Base-by-base conservation (phyloP, 2,329 filamentous ascomycete species). In the Berkeleyomyces rouxiae region DNA sequence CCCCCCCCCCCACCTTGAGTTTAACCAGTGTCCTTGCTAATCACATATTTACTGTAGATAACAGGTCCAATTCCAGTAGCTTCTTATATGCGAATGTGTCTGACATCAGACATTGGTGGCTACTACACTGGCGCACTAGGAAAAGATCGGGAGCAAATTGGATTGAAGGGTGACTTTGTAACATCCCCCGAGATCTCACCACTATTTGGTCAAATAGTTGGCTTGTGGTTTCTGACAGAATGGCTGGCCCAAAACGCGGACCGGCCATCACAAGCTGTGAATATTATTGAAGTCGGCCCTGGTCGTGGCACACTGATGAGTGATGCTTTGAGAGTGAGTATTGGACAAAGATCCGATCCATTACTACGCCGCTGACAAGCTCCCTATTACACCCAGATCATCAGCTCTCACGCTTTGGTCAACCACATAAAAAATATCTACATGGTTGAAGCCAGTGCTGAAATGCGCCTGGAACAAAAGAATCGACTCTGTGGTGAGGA, bases 171-270 rank as follows among this genome's bases (percentile, higher is more conserved):
- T 36, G 93, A 99, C 74, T 99, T 99, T 71, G 86, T 97, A 60
- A 99, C 93, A 0, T 96, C 91, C 0, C 93, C 93, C 0, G 93
- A 99, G 74, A 97, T 99, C 68, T 96, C 91, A 0, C 93, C 97
- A 71, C 82, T 97, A 10, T 99, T 99, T 74, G 93, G 93, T 33
- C 93, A 99, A 75, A 79, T 99, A 37, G 79, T 97, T 63, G 93
- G 90, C 3, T 82, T 99, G 68, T 99, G 93, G 93, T 85, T 96
- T 66, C 86, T 97, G 60, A 85, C 92, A 49, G 93, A 99, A 78
- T 99, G 93, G 92, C 88, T 97, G 72, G 86, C 87, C 47, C 93
- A 99, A 72, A 91, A 90, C 13, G 80, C 79, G 65, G 7, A 31
- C 51, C 51, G 51, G 33, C 51, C 51, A 6, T 87, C 82, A 62